Percentiles rank a stretch among this genome's conserved stretches.
phyloP scores from a whole-genome alignment of 805 yeast species.

The Candida andamanensis region DNA sequence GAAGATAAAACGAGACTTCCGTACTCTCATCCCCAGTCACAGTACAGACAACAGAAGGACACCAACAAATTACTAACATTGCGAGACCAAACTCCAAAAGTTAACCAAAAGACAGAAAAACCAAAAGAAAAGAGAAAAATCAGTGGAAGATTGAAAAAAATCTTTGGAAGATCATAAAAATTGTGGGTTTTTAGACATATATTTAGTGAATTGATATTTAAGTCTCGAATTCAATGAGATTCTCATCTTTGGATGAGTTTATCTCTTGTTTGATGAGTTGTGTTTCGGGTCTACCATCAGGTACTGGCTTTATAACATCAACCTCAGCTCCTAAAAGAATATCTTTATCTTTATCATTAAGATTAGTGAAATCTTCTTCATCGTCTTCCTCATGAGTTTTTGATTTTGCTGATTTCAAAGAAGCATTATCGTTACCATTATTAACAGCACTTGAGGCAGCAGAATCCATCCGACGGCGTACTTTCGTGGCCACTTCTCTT shows the following conservation, averaged over 20 bases:
- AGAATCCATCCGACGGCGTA: conserved; percentile 81
- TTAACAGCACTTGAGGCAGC: conserved; percentile 38
- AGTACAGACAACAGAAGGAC: conserved; percentile 8
- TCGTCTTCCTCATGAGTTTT: conserved; percentile 32
- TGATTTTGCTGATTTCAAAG: conserved; percentile 21
- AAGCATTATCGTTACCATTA: conserved; percentile 8
- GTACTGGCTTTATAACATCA: conserved; percentile 15
- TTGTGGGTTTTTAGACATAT: conserved; percentile 2
- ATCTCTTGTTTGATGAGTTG: neutral
- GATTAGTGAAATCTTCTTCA: conserved; percentile 36
- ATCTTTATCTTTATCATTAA: conserved; percentile 43
- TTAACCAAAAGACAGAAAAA: conserved; percentile 2
- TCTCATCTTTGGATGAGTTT: conserved; percentile 9
- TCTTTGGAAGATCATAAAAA: conserved; percentile 28
- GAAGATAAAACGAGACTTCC: conserved; percentile 20
- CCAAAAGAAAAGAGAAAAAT: conserved; percentile 30
- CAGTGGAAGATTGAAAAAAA: conserved; percentile 33
- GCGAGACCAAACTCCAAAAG: conserved; percentile 4
- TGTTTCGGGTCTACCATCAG: neutral
- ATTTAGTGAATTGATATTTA: conserved; percentile 5
- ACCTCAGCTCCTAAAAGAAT: conserved; percentile 47
- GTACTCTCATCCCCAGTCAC: conserved; percentile 10
- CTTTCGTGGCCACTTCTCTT: conserved; percentile 82
- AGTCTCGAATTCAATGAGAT: conserved; percentile 44
- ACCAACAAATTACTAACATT: conserved; percentile 5